A percentile compares a stretch with the other conserved stretches of the same genome.
Conservation (phyloP, 805 yeast species). For the Saturnispora kantuleensis region DNA sequence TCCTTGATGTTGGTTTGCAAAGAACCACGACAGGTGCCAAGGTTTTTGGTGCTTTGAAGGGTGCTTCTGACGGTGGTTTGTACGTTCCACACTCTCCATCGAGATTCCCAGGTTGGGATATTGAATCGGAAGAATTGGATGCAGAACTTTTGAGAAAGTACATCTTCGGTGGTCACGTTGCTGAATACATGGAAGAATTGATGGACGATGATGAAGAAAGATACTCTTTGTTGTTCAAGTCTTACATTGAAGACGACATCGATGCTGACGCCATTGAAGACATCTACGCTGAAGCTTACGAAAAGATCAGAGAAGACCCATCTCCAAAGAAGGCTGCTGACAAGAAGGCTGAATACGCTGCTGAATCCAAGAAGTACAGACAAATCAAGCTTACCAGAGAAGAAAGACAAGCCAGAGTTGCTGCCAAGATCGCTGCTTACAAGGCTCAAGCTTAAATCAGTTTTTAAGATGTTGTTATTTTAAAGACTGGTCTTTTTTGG, state of each 20-base stretch:
- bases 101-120: conserved; percentile 99
- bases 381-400: conserved; percentile 80
- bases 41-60: conserved; percentile 98
- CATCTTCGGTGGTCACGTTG: conserved; percentile 99
- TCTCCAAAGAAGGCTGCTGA: conserved; percentile 76
- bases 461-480: not conserved
- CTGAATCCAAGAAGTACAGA: conserved; percentile 89
- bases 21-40: conserved; percentile 99
- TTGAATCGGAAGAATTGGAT: conserved; percentile 96
- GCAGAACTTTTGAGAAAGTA: conserved; percentile 95
- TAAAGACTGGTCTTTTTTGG: not conserved
- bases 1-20: conserved; percentile 97
- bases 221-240: conserved; percentile 91
- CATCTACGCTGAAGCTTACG: conserved; percentile 90
- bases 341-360: conserved; percentile 97
- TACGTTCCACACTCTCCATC: conserved; percentile 98
- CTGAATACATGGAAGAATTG: conserved; percentile 99
- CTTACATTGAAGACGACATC: conserved; percentile 92
- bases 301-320: conserved; percentile 94
- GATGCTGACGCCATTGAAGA: conserved; percentile 97
- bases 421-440: conserved; percentile 90
- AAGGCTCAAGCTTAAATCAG: conserved; percentile 35
- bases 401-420: conserved; percentile 83
- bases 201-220: conserved; percentile 99
- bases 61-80: conserved; percentile 99